Conservation (phyloP, 208 protist genomes). For the Tritrichomonas musculus region DNA sequence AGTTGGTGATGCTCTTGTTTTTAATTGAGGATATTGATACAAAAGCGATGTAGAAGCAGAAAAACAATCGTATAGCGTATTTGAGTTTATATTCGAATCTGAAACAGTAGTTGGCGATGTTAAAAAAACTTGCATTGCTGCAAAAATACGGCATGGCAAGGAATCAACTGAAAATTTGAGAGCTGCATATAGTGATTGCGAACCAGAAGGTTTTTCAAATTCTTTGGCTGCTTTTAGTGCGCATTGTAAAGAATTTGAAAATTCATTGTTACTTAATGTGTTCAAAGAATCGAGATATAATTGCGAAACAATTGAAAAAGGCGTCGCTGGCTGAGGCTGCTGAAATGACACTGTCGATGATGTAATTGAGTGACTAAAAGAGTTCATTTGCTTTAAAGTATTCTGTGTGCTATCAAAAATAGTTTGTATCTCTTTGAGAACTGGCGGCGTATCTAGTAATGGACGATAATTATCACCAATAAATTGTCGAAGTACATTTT, state of each 20-base stretch:
- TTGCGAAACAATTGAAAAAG: neutral
- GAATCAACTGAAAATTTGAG: neutral
- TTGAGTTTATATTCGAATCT: neutral
- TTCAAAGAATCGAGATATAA: neutral
- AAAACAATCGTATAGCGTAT: neutral
- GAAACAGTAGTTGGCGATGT: neutral
- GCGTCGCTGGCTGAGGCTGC: neutral
- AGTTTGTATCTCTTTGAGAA: neutral
- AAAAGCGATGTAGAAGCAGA: no score
- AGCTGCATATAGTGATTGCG: neutral
- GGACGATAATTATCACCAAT: conserved; percentile 27
- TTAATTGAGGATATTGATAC: no score
- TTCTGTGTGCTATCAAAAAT: neutral
- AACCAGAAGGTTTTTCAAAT: no score
- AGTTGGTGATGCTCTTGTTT: no score
- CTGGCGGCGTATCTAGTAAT: neutral
- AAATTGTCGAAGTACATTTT: neutral
- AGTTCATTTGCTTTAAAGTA: neutral
- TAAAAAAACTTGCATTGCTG: neutral
- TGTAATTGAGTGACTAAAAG: neutral
- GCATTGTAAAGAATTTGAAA: neutral
- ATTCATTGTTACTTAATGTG: neutral
- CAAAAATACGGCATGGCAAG: neutral
- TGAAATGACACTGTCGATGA: neutral
- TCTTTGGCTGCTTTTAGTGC: neutral